A percentile compares a stretch with the other conserved stretches of the same genome.
Evolutionary conservation across 805 yeast species (phyloP).

Genomic region (Zygotorulaspora sp.): DNA sequence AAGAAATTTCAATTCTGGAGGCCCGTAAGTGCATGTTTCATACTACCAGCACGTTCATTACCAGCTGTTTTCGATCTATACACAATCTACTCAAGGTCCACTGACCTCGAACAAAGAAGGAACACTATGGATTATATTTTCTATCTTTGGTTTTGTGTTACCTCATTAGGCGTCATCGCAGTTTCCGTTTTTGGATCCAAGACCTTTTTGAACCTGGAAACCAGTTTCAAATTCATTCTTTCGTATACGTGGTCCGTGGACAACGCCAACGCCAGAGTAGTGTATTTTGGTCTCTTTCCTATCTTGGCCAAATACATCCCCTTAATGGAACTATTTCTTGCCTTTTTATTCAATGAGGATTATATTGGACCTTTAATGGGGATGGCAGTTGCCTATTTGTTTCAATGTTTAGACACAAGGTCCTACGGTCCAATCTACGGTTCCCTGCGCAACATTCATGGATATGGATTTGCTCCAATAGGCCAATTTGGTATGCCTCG

Average conservation of each 20-base stretch:
- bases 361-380: constrained; percentile 46
- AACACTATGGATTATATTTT: constrained; percentile 25
- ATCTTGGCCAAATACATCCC: constrained; percentile 54
- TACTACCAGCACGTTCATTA: constrained; percentile 26
- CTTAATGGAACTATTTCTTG: constrained; percentile 34
- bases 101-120: constrained; percentile 24
- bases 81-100: constrained; percentile 27
- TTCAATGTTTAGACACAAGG: constrained; percentile 57
- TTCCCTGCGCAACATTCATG: constrained; percentile 19
- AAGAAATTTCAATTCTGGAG: constrained; percentile 30
- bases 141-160: constrained; percentile 24
- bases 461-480: constrained; percentile 22
- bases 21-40: constrained; percentile 24
- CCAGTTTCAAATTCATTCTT: constrained; percentile 33
- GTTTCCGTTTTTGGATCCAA: constrained; percentile 14
- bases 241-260: constrained; percentile 61
- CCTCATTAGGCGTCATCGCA: constrained; percentile 10
- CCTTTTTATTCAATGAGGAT: constrained; percentile 43
- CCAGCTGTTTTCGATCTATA: constrained; percentile 27
- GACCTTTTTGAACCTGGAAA: constrained; percentile 17
- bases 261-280: constrained; percentile 48
- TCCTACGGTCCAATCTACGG: constrained; percentile 47
- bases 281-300: constrained; percentile 50
- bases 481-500: constrained; percentile 28
- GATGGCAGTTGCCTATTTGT: constrained; percentile 51